phyloP scores from a whole-genome alignment of 345 rosid genomes.

The Brassica nigra region DNA sequence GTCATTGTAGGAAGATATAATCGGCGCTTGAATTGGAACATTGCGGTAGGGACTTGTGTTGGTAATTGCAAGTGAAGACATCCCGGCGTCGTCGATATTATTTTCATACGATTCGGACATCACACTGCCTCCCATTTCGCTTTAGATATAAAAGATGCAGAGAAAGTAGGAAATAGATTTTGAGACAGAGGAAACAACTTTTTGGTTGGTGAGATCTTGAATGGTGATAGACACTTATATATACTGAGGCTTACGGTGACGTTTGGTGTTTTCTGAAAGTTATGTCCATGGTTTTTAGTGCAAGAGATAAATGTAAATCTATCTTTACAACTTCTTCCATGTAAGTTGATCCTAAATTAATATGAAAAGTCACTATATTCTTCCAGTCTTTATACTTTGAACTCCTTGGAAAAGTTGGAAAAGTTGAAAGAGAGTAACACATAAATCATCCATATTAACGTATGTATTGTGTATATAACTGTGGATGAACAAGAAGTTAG shows the following conservation, averaged over 20 bases:
- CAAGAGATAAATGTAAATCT: background rate
- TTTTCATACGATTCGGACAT: background rate
- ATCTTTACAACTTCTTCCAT: background rate
- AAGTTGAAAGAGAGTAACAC: background rate
- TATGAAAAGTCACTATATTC: background rate
- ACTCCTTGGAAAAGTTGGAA: background rate
- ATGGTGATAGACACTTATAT: background rate
- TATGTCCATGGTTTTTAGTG: background rate
- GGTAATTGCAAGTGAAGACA: background rate
- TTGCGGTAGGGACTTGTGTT: background rate
- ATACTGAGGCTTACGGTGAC: background rate
- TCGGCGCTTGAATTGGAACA: conserved; percentile 18
- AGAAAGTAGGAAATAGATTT: background rate
- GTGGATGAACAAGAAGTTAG: background rate
- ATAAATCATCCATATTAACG: background rate
- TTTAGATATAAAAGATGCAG: background rate
- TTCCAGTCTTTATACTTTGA: background rate
- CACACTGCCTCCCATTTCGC: conserved; percentile 4
- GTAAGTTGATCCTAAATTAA: background rate
- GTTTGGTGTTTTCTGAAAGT: conserved; percentile 1
- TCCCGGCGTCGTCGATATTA: background rate
- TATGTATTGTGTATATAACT: background rate
- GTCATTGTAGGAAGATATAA: conserved; percentile 46
- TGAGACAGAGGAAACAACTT: background rate
- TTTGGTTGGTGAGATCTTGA: background rate